Evolutionary conservation across 345 rosid genomes (phyloP), one percentile per base, ranked within the genome.

Genomic region (Garcia nutans): DNA sequence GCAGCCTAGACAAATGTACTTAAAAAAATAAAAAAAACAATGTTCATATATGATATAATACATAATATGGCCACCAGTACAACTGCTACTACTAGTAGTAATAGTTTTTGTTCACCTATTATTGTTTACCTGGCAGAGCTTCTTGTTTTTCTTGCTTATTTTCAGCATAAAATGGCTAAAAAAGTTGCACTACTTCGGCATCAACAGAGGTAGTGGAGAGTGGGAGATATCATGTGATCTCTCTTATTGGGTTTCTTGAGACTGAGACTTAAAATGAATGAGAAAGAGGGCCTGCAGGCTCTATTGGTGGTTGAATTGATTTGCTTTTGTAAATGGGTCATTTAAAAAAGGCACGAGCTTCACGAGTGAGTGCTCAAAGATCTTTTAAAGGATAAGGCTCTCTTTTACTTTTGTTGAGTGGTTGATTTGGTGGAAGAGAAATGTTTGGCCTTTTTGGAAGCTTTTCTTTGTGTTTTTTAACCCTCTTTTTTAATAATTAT

Each of bases 291-390:
- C 44, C 74, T 3, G 41, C 74, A 3, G 41, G 41, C 33, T 37
- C 65, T 58, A 78, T 68, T 59, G 67, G 67, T 78, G 70, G 79
- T 76, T 42, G 74, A 10, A 59, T n/a, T 47, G 13, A 1, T 8
- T 47, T 47, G 23, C 3, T 50, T 74, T 41, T 59, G 6, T 19
- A 16, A 47, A 8, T 23, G 3, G 41, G 64, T 24, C 20, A 57
- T 68, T 65, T 68, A 80, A 77, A 63, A 77, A 54, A 15, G 73
- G 76, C 83, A 82, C 84, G 85, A 84, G 84, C 60, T 71, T 80
- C 85, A 84, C 81, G 75, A 77, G 68, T 71, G 76, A 52, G 70
- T 77, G 80, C 77, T 15, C 22, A 33, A 33, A 77, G 58, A 77
- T 63, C 23, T 31, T 71, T 57, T 24, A 37, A 2, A 31, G 59